A percentile compares a stretch with the other conserved stretches of the same genome.
Evolutionary conservation across 2,329 filamentous ascomycete genomes (phyloP).

Genomic region (Ceratocystis albifundus): DNA sequence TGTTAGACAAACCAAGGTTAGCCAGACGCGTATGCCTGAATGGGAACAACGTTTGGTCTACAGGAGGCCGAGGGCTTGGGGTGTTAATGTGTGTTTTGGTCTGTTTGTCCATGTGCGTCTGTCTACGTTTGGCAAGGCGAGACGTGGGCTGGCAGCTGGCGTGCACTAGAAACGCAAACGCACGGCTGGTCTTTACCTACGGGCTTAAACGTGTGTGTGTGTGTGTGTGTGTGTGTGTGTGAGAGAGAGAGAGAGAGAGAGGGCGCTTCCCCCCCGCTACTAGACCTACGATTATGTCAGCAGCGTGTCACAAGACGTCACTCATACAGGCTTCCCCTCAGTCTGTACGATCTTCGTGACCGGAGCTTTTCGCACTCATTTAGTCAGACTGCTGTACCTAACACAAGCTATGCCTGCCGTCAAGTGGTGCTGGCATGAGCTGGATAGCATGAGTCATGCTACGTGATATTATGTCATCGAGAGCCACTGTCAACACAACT

Average conservation of each 20-base stretch:
- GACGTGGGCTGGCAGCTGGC: not conserved
- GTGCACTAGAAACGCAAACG: not conserved
- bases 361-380: not conserved
- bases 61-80: not conserved
- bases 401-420: not conserved
- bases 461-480: not conserved
- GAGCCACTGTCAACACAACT: not conserved
- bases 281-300: not conserved
- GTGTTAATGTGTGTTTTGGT: not conserved
- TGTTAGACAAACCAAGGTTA: no score
- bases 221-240: no score
- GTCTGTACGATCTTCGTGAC: not conserved
- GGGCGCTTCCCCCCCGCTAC: not conserved
- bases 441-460: not conserved
- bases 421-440: not conserved
- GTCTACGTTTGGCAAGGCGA: not conserved
- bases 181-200: not conserved
- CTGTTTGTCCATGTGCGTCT: no score
- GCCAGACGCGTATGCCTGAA: not conserved
- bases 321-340: not conserved
- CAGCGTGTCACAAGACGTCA: conserved; percentile 18
- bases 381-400: not conserved
- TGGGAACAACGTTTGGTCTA: not conserved
- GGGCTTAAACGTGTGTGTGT: no score
- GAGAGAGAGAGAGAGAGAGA: not conserved